Evolutionary conservation across 306 rosid genomes (phyloP), one percentile per base, ranked within the genome.

Genomic region (Pterocarpus macrocarpus): DNA sequence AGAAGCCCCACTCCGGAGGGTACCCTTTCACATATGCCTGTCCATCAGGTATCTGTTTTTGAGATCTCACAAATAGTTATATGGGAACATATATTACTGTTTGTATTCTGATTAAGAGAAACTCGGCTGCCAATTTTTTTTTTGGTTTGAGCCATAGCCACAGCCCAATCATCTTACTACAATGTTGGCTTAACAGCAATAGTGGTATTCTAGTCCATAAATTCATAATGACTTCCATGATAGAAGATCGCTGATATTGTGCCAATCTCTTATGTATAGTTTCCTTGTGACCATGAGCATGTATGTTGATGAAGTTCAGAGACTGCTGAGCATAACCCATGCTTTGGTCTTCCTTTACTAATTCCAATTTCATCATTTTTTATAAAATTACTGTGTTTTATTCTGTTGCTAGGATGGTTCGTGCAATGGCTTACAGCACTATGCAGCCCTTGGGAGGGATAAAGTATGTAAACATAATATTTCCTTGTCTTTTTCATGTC

Each of bases 371-470:
- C 28, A 22, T 22, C 28, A 22, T 22, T 22, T 22, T 22, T 22
- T 22, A 22, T 22, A 22, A 22, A 22, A 22, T 22, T 22, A 22
- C 28, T 22, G 28, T 22, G 28, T 61, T 64, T 82, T 9, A 10
- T 77, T 36, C 69, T 69, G 58, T 75, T 82, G 72, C 88, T 81
- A 95, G 99, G 99, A 95, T 91, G 99, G 99, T 86, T 95, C 99
- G 4, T 95, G 99, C 87, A 95, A 95, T 90, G 99, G 99, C 82
- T 88, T 95, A 87, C 99, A 95, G 80, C 99, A 95, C 80, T 95
- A 95, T 85, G 99, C 99, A 59, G 98, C 99, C 41, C 96, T 95
- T 67, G 99, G 99, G 39, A 93, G 99, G 90, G 99, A 95, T 90
- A 91, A 86, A 97, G 99, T 95, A 91, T 22, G 28, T 22, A 22